phyloP scores from a whole-genome alignment of 208 protist genomes.

The Blechomonas ayalai region DNA sequence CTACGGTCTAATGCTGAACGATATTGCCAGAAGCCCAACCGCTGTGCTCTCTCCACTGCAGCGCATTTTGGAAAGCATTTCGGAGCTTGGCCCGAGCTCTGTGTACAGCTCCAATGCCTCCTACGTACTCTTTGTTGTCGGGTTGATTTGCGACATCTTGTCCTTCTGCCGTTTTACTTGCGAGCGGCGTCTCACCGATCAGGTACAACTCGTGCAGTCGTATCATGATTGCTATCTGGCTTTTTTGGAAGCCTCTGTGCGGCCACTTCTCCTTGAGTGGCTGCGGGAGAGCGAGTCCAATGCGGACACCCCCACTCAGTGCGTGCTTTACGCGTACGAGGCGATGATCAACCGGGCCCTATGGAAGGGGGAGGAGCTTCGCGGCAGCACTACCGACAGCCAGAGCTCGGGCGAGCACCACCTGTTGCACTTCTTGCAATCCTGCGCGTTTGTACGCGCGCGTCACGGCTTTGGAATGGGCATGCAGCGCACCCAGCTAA shows the following conservation, averaged over 20 bases:
- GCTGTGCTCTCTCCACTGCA: conserved; percentile 43
- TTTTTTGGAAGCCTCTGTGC: conserved; percentile 20
- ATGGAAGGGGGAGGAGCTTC: conserved; percentile 20
- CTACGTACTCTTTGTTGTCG: conserved; percentile 63
- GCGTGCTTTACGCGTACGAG: conserved; percentile 55
- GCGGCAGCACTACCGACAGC: not conserved
- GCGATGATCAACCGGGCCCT: conserved; percentile 35
- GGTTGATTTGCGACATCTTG: conserved; percentile 50
- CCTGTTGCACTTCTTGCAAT: conserved; percentile 29
- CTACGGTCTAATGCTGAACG: conserved; percentile 82
- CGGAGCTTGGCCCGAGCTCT: conserved; percentile 50
- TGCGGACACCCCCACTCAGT: conserved; percentile 63
- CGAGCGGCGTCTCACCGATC: conserved; percentile 3
- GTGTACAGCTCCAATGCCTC: conserved; percentile 74
- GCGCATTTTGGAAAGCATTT: conserved; percentile 32
- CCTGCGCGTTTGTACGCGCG: conserved; percentile 57
- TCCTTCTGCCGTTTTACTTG: conserved; percentile 27
- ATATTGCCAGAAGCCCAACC: conserved; percentile 53
- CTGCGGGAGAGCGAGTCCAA: conserved; percentile 43
- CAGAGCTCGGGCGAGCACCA: conserved; percentile 1
- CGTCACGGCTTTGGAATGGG: conserved; percentile 83
- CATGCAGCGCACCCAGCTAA: conserved; percentile 72
- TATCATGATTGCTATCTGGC: conserved; percentile 18
- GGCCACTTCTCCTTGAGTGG: conserved; percentile 45
- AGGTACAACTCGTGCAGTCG: conserved; percentile 8